A percentile compares a stretch with the other conserved stretches of the same genome.
Conservation (phyloP, 1,284 basidiomycete genomes). For the Amylostereum areolatum region DNA sequence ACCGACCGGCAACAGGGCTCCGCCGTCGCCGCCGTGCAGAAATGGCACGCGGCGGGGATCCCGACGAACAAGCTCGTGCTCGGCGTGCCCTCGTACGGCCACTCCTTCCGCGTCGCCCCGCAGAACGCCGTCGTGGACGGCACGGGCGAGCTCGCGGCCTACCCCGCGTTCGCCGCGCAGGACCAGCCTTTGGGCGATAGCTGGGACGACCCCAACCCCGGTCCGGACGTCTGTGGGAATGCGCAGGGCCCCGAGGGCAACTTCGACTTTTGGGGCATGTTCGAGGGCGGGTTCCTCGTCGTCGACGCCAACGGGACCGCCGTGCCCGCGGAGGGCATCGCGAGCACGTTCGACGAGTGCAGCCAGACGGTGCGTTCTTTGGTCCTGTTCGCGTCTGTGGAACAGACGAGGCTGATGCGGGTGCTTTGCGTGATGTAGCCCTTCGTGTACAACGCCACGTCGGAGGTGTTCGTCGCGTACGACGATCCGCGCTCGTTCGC, state of each 20-base stretch:
- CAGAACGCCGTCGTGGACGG: constrained; percentile 30
- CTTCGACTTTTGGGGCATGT: constrained; percentile 57
- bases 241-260: constrained; percentile 36
- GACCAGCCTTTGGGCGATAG: constrained; percentile 46
- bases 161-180: constrained; percentile 43
- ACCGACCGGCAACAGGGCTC: constrained; percentile 62
- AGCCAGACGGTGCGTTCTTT: constrained; percentile 54
- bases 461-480: constrained; percentile 53
- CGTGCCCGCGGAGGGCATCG: constrained; percentile 33
- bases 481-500: constrained; percentile 53
- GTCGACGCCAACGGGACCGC: constrained; percentile 46
- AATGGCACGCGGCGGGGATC: constrained; percentile 77
- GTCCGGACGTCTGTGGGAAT: constrained; percentile 50
- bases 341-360: constrained; percentile 53
- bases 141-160: constrained; percentile 31
- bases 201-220: constrained; percentile 40
- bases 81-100: constrained; percentile 76
- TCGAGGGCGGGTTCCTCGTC: constrained; percentile 47
- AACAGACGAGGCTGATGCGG: not conserved
- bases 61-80: constrained; percentile 75
- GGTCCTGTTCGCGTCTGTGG: not conserved
- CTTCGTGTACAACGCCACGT: constrained; percentile 51
- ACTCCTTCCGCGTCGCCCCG: constrained; percentile 47
- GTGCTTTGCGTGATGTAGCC: constrained; percentile 44
- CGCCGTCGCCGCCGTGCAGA: constrained; percentile 63